These are phyloP conservation scores for Candida anglica DNA, from an alignment of 805 yeast species.

Conservation along the genomic window DNA sequence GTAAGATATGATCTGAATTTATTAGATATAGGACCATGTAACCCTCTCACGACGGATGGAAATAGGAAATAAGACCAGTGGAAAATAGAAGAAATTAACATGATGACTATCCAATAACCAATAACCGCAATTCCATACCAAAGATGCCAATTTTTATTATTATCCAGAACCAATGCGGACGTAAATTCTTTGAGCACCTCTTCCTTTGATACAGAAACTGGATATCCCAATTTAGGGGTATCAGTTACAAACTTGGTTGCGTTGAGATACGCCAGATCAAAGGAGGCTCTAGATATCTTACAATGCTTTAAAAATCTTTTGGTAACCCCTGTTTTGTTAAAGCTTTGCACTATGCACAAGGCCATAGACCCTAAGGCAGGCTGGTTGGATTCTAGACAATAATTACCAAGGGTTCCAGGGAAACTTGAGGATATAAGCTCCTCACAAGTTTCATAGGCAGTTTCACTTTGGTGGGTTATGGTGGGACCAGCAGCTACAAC, in stretches of 20 bases:
- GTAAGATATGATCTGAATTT: constrained; percentile 13
- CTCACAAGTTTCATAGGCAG: too few relatives aligned
- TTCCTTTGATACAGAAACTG: constrained; percentile 18
- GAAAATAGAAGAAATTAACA: constrained; percentile 26
- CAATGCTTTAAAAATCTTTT: constrained; percentile 20
- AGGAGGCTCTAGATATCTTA: constrained; percentile 19
- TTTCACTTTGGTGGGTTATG: too few relatives aligned
- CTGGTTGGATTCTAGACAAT: too few relatives aligned
- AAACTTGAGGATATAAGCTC: too few relatives aligned
- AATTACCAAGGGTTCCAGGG: too few relatives aligned
- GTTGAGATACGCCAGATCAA: neutral
- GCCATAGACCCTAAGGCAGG: constrained; percentile 38
- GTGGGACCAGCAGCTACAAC: too few relatives aligned
- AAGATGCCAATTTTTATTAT: constrained; percentile 17
- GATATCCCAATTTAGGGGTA: constrained; percentile 8
- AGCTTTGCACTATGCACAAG: constrained; percentile 19
- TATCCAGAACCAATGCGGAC: neutral
- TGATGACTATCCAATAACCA: constrained; percentile 35
- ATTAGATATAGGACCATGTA: constrained; percentile 14
- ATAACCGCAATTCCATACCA: constrained; percentile 31
- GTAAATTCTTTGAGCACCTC: constrained; percentile 6
- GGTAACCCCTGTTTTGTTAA: constrained; percentile 24
- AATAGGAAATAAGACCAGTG: constrained; percentile 20
- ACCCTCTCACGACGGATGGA: constrained; percentile 14
- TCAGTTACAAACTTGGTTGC: neutral